Evolutionary conservation across 1,284 basidiomycete species (phyloP), one percentile per base, ranked within the genome.

Genomic region (Pholiota adiposa): DNA sequence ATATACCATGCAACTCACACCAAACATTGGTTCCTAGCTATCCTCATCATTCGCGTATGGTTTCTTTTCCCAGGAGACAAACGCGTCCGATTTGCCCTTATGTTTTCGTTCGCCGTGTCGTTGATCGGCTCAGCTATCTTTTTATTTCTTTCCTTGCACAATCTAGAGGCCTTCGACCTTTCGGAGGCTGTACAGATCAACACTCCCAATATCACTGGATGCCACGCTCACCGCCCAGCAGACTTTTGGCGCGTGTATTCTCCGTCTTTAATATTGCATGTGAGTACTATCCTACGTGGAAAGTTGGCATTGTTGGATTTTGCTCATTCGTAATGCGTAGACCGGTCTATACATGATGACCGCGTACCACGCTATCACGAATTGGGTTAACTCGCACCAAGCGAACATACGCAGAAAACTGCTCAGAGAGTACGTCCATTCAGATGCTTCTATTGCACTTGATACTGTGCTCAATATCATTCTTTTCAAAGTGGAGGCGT

Each of bases 11-110:
- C 4, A 36, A 46, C 8, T 33, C 5, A 21, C 19, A 34, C 36
- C 34, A 19, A 40, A 8, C 11, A 51, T 52, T 11, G 4, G 36
- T 19, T 31, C 14, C 27, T 25, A 75, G 76, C 72, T 21, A 77
- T 77, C 50, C 69, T 78, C 19, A 70, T 75, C 29, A 63, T 72
- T 38, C 71, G 77, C 27, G 70, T 76, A 19, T 78, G 75, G 75
- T 74, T 75, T 64, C 70, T 77, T 41, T 78, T 76, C 60, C 70
- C 72, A 9, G 64, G 66, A 23, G 68, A 67, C 29, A 67, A 59
- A 33, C 7, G 19, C 18, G 59, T 74, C 31, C 71, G 69, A 52
- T 62, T 70, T 19, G 59, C 54, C 16, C 68, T 74, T 33, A 63
- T 74, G 21, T 58, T 65, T 7, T 64, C 65, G 7, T 77, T 76